Conservation (phyloP, 208 protist species). For the Trypanosoma vivax region DNA sequence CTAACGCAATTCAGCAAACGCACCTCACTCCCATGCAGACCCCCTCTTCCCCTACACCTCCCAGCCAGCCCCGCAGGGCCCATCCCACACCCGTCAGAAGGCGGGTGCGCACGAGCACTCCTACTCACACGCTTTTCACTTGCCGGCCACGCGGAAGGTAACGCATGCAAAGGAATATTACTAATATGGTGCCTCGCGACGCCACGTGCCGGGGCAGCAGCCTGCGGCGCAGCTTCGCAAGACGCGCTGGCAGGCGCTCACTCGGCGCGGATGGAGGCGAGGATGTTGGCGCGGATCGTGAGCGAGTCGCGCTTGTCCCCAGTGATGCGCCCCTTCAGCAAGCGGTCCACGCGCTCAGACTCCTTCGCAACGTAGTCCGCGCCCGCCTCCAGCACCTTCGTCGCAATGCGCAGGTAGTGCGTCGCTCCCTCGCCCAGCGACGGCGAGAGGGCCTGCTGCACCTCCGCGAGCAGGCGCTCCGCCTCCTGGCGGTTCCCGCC, state of each 20-base stretch:
- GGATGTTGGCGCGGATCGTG: conserved; percentile 44
- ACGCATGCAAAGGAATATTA: no score
- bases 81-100: no score
- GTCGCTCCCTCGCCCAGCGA: background rate
- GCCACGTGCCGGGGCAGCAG: no score
- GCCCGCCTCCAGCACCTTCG: conserved; percentile 27
- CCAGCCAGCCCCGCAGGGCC: no score
- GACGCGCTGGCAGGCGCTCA: background rate
- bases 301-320: conserved; percentile 32
- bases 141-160: no score
- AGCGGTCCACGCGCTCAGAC: conserved; percentile 29
- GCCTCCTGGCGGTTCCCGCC: conserved; percentile 3
- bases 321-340: conserved; percentile 19
- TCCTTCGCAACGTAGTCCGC: conserved; percentile 31
- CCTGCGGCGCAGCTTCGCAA: no score
- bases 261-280: conserved; percentile 27
- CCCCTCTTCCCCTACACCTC: no score
- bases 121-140: no score
- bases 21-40: no score
- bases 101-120: no score
- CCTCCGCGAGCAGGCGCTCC: conserved; percentile 11
- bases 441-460: conserved; percentile 8
- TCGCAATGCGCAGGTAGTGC: conserved; percentile 39
- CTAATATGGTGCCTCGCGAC: no score
- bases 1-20: no score